Evolutionary conservation across 441 rosid genomes (phyloP).

Genomic region (Eutrema salsugineum): DNA sequence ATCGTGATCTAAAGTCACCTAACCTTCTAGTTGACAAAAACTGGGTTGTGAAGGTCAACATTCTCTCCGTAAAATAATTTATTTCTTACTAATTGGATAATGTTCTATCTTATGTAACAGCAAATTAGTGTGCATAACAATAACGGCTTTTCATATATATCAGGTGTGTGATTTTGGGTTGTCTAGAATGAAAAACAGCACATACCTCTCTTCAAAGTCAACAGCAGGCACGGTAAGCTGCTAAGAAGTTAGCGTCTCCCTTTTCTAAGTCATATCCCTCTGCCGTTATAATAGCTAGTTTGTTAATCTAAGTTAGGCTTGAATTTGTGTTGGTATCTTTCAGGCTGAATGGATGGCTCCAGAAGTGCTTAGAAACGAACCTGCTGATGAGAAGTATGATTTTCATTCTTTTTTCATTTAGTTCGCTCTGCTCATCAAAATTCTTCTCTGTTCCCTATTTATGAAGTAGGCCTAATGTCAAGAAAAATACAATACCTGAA

Average conservation of each 20-base stretch:
- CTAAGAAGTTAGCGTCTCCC: background rate
- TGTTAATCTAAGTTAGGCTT: background rate
- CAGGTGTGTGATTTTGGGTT: slow-evolving; percentile 94
- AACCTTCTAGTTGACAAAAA: slow-evolving; percentile 96
- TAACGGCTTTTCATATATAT: slow-evolving; percentile 58
- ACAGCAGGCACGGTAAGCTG: slow-evolving; percentile 92
- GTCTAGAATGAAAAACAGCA: slow-evolving; percentile 87
- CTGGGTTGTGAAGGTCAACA: slow-evolving; percentile 88
- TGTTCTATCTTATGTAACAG: background rate
- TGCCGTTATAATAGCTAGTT: background rate
- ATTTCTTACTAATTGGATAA: slow-evolving; percentile 14
- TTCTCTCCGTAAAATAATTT: slow-evolving; percentile 1
- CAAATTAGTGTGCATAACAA: slow-evolving; percentile 28
- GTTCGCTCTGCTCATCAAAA: background rate
- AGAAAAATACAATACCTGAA: background rate
- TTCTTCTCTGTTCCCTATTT: background rate
- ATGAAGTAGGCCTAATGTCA: slow-evolving; percentile 4
- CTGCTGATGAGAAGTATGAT: slow-evolving; percentile 88
- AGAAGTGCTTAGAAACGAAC: slow-evolving; percentile 96
- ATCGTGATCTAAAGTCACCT: slow-evolving; percentile 94
- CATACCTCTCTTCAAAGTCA: slow-evolving; percentile 91
- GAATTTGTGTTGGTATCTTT: slow-evolving; percentile 15
- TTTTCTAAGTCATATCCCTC: background rate
- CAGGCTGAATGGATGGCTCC: slow-evolving; percentile 99
- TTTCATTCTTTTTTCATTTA: background rate